These are phyloP conservation scores for Rickenella mellea DNA, from an alignment of 768 basidiomycete genomes.

Conservation along the genomic window DNA sequence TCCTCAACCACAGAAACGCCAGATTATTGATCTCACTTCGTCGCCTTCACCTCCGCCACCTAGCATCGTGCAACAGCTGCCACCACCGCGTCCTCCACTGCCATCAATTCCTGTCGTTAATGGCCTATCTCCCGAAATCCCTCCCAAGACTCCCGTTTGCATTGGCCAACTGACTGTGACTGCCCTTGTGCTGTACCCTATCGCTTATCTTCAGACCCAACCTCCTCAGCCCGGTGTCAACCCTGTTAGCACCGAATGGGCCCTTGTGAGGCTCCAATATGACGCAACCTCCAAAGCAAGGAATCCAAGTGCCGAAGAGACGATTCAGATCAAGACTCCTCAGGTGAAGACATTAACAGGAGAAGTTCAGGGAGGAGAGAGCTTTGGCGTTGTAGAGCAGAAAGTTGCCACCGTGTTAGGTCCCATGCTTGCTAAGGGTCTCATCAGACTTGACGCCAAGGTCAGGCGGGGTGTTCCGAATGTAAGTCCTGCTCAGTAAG, in stretches of 20 bases:
- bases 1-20: conserved; percentile 23
- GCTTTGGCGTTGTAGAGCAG: conserved; percentile 80
- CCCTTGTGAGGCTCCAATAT: conserved; percentile 57
- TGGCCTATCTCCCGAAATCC: conserved; percentile 32
- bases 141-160: conserved; percentile 79
- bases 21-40: conserved; percentile 69
- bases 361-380: conserved; percentile 48
- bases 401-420: conserved; percentile 72
- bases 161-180: conserved; percentile 80
- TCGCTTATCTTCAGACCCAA: conserved; percentile 49
- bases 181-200: conserved; percentile 79
- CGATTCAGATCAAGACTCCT: conserved; percentile 71
- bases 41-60: conserved; percentile 50
- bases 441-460: conserved; percentile 74
- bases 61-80: conserved; percentile 22
- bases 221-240: conserved; percentile 17
- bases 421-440: conserved; percentile 76
- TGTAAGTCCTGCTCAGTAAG: conserved; percentile 32
- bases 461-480: conserved; percentile 53
- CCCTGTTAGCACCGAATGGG: conserved; percentile 50
- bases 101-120: conserved; percentile 25
- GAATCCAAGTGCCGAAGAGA: conserved; percentile 63
- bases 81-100: conserved; percentile 16
- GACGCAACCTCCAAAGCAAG: conserved; percentile 53
- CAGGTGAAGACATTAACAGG: conserved; percentile 39